Evolutionary conservation across 495 filamentous ascomycete species (phyloP), one percentile per base, ranked within the genome.

Genomic region (Aspergillus kassunensis): DNA sequence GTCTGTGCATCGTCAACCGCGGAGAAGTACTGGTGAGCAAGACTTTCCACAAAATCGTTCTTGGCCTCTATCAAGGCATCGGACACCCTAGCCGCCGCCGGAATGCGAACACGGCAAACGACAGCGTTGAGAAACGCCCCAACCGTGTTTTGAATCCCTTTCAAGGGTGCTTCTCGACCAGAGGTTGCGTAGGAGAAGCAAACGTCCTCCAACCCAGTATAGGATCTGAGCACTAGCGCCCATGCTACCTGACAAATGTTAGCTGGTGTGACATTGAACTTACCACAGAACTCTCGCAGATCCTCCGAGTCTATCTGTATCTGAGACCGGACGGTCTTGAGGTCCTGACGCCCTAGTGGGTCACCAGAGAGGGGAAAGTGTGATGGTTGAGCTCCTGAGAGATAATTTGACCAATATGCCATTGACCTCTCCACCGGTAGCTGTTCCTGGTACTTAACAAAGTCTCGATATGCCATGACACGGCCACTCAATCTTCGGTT

Each of bases 171-270:
- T 20, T 49, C 44, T 5, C 52, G 44, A 6, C 52, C 52, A 7
- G 52, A 49, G 6, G 44, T 49, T n/a, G 44, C 44, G 37, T 68
- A 67, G 0, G 74, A 74, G 54, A 79, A 80, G 42, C 68, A 68
- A 15, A 77, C 61, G 19, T 71, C 61, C 16, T 75, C 63, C n/a
- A 65, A 66, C 2, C 64, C 67, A 11, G 71, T 71, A 53, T 77
- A 77, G 3, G 52, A 59, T 24, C 65, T 57, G 24, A 78, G 60
- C 0, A 76, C 66, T 1, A 78, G 40, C 11, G 66, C 67, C 76
- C 76, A 78, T 6, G 63, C 71, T 21, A 62, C 41, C 37, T 62
- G 20, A 5, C 51, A 47, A 15, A 64, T n/a, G 43, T 62, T 60
- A 41, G 53, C 31, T 10, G 63, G 48, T 8, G 46, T 37, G 15